phyloP scores from a whole-genome alignment of 2,329 filamentous ascomycete species.

The Talaromyces pinophilus region DNA sequence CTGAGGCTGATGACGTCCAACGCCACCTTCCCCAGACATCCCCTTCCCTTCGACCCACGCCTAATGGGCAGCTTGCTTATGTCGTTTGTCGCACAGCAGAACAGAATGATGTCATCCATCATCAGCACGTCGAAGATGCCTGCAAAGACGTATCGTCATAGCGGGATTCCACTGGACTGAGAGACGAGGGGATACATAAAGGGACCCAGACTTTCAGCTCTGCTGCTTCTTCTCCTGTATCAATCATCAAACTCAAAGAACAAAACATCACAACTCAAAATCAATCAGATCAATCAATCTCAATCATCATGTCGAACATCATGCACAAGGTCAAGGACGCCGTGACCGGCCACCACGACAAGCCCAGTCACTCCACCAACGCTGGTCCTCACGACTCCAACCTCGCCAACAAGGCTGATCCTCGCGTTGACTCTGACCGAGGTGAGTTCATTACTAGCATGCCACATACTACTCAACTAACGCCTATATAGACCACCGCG shows the following conservation, averaged over 20 bases:
- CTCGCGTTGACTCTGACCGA: slow-evolving; percentile 33
- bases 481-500: slow-evolving; percentile 16
- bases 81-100: neutral
- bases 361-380: slow-evolving; percentile 22
- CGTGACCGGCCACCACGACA: slow-evolving; percentile 19
- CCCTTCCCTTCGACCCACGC: no score
- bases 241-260: neutral
- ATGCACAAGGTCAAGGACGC: slow-evolving; percentile 24
- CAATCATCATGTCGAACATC: slow-evolving; percentile 23
- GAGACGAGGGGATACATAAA: neutral
- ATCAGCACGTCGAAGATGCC: neutral
- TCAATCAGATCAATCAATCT: neutral
- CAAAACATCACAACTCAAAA: neutral
- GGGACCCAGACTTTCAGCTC: neutral
- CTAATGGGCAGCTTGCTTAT: neutral
- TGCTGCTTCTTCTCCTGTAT: neutral
- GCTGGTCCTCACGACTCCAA: slow-evolving; percentile 43
- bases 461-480: neutral
- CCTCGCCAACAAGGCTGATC: slow-evolving; percentile 42
- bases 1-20: neutral
- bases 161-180: neutral
- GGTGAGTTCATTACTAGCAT: neutral
- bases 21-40: neutral
- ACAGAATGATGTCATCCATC: neutral
- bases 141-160: neutral